Conservation (phyloP, 495 filamentous ascomycete species). For the Penicillium pancosmium region DNA sequence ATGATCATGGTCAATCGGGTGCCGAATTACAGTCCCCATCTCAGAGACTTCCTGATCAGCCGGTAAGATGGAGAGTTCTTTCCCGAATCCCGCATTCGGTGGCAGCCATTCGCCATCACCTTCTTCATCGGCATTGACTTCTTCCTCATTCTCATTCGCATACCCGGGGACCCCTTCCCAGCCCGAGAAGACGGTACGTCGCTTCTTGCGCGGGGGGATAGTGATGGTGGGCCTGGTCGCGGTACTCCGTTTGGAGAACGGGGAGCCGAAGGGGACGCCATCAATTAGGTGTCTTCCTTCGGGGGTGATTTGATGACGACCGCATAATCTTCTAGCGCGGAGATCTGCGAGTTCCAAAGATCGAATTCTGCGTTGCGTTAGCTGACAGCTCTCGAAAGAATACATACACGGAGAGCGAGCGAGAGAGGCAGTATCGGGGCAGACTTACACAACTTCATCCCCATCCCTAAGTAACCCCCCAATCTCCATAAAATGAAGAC, state of each 20-base stretch:
- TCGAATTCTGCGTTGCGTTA: constrained; percentile 64
- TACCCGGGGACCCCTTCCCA: constrained; percentile 31
- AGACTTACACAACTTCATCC: constrained; percentile 76
- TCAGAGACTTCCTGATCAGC: constrained; percentile 38
- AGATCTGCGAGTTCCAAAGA: constrained; percentile 77
- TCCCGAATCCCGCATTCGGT: constrained; percentile 23
- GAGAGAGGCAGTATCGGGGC: too few species aligned
- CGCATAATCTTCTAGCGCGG: constrained; percentile 71
- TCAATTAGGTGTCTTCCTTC: constrained; percentile 87
- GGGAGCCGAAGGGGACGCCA: constrained; percentile 84
- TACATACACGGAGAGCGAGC: too few species aligned
- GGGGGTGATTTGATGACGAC: constrained; percentile 78
- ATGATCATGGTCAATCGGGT: constrained; percentile 20
- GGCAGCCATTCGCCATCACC: constrained; percentile 46
- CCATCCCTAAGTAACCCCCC: constrained; percentile 73
- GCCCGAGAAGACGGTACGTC: constrained; percentile 49
- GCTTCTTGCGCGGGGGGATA: constrained; percentile 78
- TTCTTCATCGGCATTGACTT: constrained; percentile 28
- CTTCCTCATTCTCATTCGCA: background rate
- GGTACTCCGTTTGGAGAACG: constrained; percentile 59
- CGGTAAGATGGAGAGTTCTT: constrained; percentile 30
- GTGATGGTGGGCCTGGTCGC: constrained; percentile 63
- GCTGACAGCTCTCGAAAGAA: background rate
- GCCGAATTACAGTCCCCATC: constrained; percentile 47
- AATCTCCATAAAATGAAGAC: constrained; percentile 82